Percentiles rank a stretch among this genome's conserved stretches.
These are phyloP conservation scores for Moesziomyces sp. DNA, from an alignment of 1,284 basidiomycete genomes.

Conservation along the genomic window DNA sequence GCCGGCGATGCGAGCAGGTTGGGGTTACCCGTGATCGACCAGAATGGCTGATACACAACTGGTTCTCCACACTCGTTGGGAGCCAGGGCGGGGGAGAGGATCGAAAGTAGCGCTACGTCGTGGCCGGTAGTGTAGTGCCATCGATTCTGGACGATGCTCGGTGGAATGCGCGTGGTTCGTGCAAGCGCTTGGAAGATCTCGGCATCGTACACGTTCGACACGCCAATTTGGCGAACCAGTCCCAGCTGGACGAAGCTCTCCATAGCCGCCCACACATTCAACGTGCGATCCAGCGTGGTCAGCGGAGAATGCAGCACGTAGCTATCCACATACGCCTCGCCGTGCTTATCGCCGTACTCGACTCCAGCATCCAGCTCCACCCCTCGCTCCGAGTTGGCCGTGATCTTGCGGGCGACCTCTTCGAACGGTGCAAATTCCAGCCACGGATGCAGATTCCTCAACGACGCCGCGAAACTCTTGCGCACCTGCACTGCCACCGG, in stretches of 20 bases:
- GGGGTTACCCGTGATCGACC: slow-evolving; percentile 64
- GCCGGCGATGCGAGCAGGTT: slow-evolving; percentile 37
- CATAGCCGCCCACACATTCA: slow-evolving; percentile 61
- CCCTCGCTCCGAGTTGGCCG: slow-evolving; percentile 5
- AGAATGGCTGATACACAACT: slow-evolving; percentile 63
- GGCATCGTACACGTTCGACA: slow-evolving; percentile 63
- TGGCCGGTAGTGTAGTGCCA: slow-evolving; percentile 65
- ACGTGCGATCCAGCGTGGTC: slow-evolving; percentile 54
- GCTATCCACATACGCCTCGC: slow-evolving; percentile 57
- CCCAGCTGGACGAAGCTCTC: slow-evolving; percentile 57
- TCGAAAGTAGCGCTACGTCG: slow-evolving; percentile 61
- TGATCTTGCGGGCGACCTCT: slow-evolving; percentile 13
- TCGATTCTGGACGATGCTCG: slow-evolving; percentile 60
- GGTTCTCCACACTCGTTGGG: slow-evolving; percentile 53
- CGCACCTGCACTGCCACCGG: slow-evolving; percentile 52
- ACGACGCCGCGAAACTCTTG: slow-evolving; percentile 37
- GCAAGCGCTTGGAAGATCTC: slow-evolving; percentile 55
- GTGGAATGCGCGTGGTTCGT: slow-evolving; percentile 40
- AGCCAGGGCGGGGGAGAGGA: slow-evolving; percentile 52
- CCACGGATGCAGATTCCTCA: slow-evolving; percentile 53
- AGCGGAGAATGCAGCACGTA: slow-evolving; percentile 62
- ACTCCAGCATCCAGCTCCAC: slow-evolving; percentile 30
- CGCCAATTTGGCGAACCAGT: slow-evolving; percentile 55
- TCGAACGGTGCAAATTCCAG: slow-evolving; percentile 31
- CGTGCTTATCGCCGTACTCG: slow-evolving; percentile 30